phyloP scores from a whole-genome alignment of 1,284 basidiomycete genomes.

The Ceratobasidium sp. region DNA sequence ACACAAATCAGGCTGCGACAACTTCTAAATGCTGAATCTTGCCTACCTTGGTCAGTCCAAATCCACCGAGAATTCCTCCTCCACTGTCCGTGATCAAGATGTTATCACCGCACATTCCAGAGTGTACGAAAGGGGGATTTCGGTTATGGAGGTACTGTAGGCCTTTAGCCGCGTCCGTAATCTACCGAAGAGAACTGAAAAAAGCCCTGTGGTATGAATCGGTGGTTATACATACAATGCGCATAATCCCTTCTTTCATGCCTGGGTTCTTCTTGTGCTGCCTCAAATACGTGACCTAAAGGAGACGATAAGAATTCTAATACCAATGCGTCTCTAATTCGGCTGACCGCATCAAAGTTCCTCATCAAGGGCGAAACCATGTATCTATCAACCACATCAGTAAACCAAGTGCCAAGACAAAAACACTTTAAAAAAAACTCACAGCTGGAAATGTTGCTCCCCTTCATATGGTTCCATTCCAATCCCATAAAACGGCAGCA shows the following conservation, averaged over 20 bases:
- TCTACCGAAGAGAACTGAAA: neutral
- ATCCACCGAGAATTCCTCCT: slow-evolving; percentile 27
- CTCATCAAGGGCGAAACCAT: slow-evolving; percentile 40
- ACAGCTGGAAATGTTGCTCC: slow-evolving; percentile 32
- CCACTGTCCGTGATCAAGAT: slow-evolving; percentile 34
- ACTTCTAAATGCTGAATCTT: neutral
- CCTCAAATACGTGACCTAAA: slow-evolving; percentile 33
- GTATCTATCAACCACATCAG: slow-evolving; percentile 8
- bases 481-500: slow-evolving; percentile 34
- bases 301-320: neutral
- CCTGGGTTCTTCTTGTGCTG: slow-evolving; percentile 11
- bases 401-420: neutral
- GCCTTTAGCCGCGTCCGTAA: slow-evolving; percentile 28
- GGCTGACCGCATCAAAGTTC: slow-evolving; percentile 35
- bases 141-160: slow-evolving; percentile 36
- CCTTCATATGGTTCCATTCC: slow-evolving; percentile 28
- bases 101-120: slow-evolving; percentile 29
- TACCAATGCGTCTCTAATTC: neutral
- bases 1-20: neutral
- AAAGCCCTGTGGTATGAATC: neutral
- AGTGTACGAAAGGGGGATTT: slow-evolving; percentile 27
- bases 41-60: slow-evolving; percentile 30
- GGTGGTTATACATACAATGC: slow-evolving; percentile 22
- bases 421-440: neutral
- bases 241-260: slow-evolving; percentile 31